Conservation (phyloP, 179 eudicot species). For the Gypsophila paniculata region DNA sequence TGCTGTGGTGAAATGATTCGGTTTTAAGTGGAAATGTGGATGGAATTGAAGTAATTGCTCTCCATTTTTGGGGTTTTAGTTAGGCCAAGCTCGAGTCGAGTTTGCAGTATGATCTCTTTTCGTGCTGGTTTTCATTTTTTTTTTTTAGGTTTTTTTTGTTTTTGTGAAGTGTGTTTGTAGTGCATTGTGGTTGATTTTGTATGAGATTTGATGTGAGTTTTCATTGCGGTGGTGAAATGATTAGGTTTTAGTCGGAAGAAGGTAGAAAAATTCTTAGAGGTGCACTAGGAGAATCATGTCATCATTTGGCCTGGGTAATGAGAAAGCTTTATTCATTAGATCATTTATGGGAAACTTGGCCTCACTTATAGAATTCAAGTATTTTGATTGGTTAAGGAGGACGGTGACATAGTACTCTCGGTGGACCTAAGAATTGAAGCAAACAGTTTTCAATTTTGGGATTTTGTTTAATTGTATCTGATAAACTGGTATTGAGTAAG, state of each 20-base stretch:
- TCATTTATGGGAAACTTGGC: too few relatives aligned
- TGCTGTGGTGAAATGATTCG: too few relatives aligned
- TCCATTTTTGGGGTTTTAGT: too few relatives aligned
- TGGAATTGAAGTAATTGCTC: too few relatives aligned
- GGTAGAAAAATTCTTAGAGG: background rate
- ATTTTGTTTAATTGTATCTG: background rate
- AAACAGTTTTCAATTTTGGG: background rate
- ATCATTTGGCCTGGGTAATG: too few relatives aligned
- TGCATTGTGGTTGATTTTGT: background rate
- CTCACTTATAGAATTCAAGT: too few relatives aligned
- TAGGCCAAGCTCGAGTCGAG: constrained; percentile 33
- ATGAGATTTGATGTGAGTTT: background rate
- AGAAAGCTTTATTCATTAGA: too few relatives aligned
- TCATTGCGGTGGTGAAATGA: background rate
- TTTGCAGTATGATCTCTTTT: constrained; percentile 24
- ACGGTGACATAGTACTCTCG: too few relatives aligned
- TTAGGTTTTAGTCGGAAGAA: background rate
- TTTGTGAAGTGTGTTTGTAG: background rate
- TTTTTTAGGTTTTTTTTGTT: background rate
- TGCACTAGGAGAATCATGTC: background rate
- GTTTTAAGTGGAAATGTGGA: too few relatives aligned
- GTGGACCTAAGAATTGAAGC: too few relatives aligned
- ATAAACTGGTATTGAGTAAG: background rate
- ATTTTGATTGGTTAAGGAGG: too few relatives aligned
- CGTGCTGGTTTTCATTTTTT: background rate